A percentile compares a stretch with the other conserved stretches of the same genome.
phyloP scores from a whole-genome alignment of 805 yeast species.

The fission yeast (Schizosaccharomyces pombe) region DNA sequence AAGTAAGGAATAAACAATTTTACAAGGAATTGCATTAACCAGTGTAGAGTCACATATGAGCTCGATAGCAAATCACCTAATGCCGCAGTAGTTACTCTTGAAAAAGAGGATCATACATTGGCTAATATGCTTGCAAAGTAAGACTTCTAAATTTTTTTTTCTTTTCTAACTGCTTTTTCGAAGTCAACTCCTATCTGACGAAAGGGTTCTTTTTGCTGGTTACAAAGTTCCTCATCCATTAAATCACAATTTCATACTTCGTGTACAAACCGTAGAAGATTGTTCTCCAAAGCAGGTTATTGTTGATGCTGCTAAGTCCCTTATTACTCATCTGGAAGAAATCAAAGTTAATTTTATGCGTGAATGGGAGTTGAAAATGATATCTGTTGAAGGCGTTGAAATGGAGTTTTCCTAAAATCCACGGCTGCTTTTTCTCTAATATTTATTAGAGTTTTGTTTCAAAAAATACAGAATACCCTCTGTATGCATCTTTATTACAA shows the following conservation, averaged over 20 bases:
- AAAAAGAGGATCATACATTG: slow-evolving; percentile 91
- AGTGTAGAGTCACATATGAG: slow-evolving; percentile 42
- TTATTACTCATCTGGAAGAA: slow-evolving; percentile 55
- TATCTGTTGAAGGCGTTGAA: slow-evolving; percentile 17
- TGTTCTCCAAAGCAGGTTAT: slow-evolving; percentile 79
- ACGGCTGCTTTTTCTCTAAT: no score
- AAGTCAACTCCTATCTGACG: slow-evolving; percentile 54
- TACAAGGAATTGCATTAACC: not conserved
- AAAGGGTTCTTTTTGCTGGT: slow-evolving; percentile 83
- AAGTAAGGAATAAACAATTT: slow-evolving; percentile 75
- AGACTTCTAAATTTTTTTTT: not conserved
- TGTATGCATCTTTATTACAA: no score
- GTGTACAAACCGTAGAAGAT: slow-evolving; percentile 90
- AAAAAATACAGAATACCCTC: no score
- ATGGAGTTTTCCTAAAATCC: slow-evolving; percentile 2
- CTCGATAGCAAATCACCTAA: slow-evolving; percentile 92
- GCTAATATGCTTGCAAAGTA: slow-evolving; percentile 53
- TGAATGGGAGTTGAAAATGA: slow-evolving; percentile 78
- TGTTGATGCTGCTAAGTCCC: slow-evolving; percentile 64
- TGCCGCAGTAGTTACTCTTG: slow-evolving; percentile 77
- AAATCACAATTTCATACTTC: slow-evolving; percentile 80
- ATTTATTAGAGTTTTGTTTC: no score
- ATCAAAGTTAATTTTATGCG: slow-evolving; percentile 58
- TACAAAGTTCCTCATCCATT: slow-evolving; percentile 95
- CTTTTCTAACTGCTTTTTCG: not conserved